Conservation (phyloP, 2,329 filamentous ascomycete genomes). For the Xylaria sp. region DNA sequence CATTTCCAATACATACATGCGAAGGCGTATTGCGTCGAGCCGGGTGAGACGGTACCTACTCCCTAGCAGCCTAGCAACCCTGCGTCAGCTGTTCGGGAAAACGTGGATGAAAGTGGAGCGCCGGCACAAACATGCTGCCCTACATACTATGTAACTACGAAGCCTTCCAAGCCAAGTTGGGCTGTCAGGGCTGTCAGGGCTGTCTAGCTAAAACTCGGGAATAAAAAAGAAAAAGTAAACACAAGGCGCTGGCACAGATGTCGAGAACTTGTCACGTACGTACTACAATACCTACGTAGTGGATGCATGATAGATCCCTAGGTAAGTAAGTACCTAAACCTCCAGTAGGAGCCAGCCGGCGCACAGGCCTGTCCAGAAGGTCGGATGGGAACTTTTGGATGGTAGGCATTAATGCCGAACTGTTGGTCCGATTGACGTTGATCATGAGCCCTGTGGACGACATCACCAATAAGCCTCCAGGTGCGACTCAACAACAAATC, state of each 20-base stretch:
- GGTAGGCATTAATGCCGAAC: not conserved
- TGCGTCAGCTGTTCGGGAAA: not conserved
- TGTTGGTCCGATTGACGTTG: no score
- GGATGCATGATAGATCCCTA: no score
- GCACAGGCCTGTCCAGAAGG: not conserved
- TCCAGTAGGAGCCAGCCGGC: not conserved
- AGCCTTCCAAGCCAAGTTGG: not conserved
- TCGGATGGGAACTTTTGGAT: not conserved
- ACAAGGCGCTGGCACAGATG: not conserved
- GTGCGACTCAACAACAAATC: not conserved
- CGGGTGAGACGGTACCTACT: no score
- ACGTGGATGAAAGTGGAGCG: not conserved
- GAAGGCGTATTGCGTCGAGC: no score
- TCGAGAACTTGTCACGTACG: not conserved
- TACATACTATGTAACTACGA: not conserved
- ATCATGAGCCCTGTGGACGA: not conserved
- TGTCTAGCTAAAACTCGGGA: not conserved
- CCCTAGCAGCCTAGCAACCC: not conserved
- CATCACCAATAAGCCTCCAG: not conserved
- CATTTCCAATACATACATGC: no score
- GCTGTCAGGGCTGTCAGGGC: no score
- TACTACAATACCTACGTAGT: not conserved
- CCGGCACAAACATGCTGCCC: not conserved
- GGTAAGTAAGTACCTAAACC: no score
- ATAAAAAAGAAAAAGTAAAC: no score